These are phyloP conservation scores for Artomyces pyxidatus DNA, from an alignment of 768 basidiomycete species.

Conservation along the genomic window DNA sequence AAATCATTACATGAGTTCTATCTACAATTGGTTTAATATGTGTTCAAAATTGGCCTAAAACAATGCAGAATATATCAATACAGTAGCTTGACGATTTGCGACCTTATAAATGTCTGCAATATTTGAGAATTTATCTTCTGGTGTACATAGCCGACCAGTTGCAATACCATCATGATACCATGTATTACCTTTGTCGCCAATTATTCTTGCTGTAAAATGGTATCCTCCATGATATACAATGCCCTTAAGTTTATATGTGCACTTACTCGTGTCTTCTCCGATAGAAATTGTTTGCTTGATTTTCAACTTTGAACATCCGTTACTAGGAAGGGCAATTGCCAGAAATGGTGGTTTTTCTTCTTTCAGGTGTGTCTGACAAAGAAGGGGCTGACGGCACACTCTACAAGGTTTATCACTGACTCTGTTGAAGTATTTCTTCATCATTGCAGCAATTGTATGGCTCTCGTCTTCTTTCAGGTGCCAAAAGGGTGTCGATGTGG, in stretches of 20 bases:
- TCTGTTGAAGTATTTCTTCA: neutral
- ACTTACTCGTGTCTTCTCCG: neutral
- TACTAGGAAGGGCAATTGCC: neutral
- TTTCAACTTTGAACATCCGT: neutral
- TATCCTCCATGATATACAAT: conserved; percentile 17
- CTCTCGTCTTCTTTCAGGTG: neutral
- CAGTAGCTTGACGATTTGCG: neutral
- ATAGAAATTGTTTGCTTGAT: neutral
- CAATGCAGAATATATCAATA: conserved; percentile 3
- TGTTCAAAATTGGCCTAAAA: no score
- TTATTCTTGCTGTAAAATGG: conserved; percentile 19
- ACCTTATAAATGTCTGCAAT: neutral
- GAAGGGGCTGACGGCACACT: neutral
- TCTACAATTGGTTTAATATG: no score
- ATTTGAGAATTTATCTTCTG: neutral
- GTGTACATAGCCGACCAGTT: neutral
- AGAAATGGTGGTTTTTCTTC: neutral
- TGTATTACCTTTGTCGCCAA: conserved; percentile 11
- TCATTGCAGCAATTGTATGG: neutral
- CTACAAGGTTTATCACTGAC: neutral
- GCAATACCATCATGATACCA: conserved; percentile 22
- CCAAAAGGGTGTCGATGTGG: neutral
- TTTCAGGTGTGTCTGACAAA: neutral
- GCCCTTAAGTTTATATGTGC: conserved; percentile 8
- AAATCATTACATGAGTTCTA: no score